phyloP scores from a whole-genome alignment of 768 basidiomycete species.

The Amanita inopinata region DNA sequence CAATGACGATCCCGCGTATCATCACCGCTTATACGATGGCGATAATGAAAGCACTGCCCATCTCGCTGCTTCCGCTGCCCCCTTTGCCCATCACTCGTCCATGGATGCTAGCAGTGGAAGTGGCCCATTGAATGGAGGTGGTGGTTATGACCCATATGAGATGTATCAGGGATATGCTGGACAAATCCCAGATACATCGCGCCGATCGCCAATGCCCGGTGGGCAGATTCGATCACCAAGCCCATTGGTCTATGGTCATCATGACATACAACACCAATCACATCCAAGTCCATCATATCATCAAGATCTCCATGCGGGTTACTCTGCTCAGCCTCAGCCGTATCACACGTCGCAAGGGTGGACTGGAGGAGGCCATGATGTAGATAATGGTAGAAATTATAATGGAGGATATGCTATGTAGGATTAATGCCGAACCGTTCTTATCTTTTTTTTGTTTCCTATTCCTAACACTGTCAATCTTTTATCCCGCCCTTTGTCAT shows the following conservation, averaged over 20 bases:
- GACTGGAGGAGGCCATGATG: constrained; percentile 24
- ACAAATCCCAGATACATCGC: constrained; percentile 19
- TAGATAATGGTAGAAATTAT: constrained; percentile 21
- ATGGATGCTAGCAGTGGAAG: constrained; percentile 15
- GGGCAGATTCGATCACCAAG: constrained; percentile 5
- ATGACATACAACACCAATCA: constrained; percentile 14
- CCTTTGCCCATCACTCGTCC: constrained; percentile 38
- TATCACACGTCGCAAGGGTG: constrained; percentile 17
- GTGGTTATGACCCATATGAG: constrained; percentile 40
- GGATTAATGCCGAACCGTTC: too few relatives aligned
- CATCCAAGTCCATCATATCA: constrained; percentile 21
- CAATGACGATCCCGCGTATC: constrained; percentile 35
- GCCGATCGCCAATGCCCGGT: constrained; percentile 14
- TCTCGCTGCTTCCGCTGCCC: constrained; percentile 49
- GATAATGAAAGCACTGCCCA: constrained; percentile 59
- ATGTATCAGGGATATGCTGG: constrained; percentile 44
- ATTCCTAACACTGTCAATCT: constrained; percentile 2
- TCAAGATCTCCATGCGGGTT: constrained; percentile 11
- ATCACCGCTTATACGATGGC: constrained; percentile 50
- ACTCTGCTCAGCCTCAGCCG: constrained; percentile 9
- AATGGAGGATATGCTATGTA: constrained; percentile 22
- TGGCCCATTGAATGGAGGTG: constrained; percentile 13
- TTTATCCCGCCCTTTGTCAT: constrained; percentile 3
- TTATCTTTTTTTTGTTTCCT: constrained; percentile 13
- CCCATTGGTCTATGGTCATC: constrained; percentile 30